Conservation (phyloP, 2,329 filamentous ascomycete genomes). For the Paecilomyces variotii region DNA sequence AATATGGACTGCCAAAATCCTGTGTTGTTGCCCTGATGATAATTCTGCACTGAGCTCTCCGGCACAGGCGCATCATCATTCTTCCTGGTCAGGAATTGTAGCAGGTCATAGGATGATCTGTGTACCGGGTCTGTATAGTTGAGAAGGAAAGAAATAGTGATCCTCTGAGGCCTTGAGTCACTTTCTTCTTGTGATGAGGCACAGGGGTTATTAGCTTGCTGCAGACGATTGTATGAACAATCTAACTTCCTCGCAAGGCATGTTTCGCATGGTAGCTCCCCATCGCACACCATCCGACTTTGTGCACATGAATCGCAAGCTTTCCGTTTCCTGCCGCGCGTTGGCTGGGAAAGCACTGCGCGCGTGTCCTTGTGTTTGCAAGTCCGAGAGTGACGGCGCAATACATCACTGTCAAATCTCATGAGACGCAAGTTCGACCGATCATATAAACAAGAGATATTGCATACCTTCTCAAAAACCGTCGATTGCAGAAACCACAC, state of each 20-base stretch:
- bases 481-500: background rate
- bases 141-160: background rate
- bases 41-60: background rate
- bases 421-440: background rate
- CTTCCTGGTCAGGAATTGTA: background rate
- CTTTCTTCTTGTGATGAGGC: background rate
- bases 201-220: background rate
- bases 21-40: background rate
- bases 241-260: background rate
- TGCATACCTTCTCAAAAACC: background rate
- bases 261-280: background rate
- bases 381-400: background rate
- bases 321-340: constrained; percentile 1
- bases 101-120: background rate
- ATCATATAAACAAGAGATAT: background rate
- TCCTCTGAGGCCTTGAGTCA: background rate
- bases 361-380: background rate
- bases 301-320: constrained; percentile 1
- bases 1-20: background rate
- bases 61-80: background rate
- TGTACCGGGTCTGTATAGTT: background rate
- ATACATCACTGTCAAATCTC: background rate
- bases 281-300: background rate
- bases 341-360: background rate
- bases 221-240: background rate